A percentile compares a stretch with the other conserved stretches of the same genome.
Evolutionary conservation across 2,329 filamentous ascomycete species (phyloP).

Genomic region (Paramyrothecium roridum): DNA sequence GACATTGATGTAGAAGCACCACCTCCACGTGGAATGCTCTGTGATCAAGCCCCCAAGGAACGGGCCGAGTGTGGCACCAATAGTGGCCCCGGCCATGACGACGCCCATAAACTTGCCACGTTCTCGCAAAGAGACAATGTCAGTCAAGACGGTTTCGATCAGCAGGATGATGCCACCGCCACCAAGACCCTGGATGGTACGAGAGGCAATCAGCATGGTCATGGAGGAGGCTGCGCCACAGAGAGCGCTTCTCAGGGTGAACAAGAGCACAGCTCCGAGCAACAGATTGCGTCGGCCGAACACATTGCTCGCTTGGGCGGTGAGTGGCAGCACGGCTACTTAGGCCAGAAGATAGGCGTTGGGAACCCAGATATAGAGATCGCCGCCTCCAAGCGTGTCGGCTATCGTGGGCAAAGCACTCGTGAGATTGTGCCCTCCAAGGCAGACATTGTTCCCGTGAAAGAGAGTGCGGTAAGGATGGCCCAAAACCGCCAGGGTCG

Average conservation of each 20-base stretch:
- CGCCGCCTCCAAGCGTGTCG: conserved; percentile 10
- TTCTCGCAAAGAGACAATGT: conserved; percentile 46
- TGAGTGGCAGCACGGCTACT: conserved; percentile 18
- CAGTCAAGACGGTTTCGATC: conserved; percentile 26
- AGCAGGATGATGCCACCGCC: conserved; percentile 15
- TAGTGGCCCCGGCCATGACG: conserved; percentile 22
- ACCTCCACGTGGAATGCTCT: conserved; percentile 32
- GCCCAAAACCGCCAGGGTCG: neutral
- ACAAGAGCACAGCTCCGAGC: conserved; percentile 40
- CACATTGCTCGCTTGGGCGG: conserved; percentile 46
- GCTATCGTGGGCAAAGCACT: conserved; percentile 24
- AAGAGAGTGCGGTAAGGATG: neutral
- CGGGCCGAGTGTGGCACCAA: conserved; percentile 29
- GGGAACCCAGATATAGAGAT: conserved; percentile 23
- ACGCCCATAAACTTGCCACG: conserved; percentile 36
- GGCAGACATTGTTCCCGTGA: conserved; percentile 10
- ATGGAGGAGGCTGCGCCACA: conserved; percentile 41
- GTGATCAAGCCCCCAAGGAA: conserved; percentile 25
- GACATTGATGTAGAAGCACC: conserved; percentile 42
- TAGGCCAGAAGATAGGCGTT: conserved; percentile 19
- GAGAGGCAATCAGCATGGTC: conserved; percentile 45
- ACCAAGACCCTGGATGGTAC: conserved; percentile 20
- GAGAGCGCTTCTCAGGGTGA: conserved; percentile 50
- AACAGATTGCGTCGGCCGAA: conserved; percentile 44
- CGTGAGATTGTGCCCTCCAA: conserved; percentile 22